Evolutionary conservation across 208 protist genomes (phyloP), one percentile per base, ranked within the genome.

Genomic region (Crithidia fasciculata): DNA sequence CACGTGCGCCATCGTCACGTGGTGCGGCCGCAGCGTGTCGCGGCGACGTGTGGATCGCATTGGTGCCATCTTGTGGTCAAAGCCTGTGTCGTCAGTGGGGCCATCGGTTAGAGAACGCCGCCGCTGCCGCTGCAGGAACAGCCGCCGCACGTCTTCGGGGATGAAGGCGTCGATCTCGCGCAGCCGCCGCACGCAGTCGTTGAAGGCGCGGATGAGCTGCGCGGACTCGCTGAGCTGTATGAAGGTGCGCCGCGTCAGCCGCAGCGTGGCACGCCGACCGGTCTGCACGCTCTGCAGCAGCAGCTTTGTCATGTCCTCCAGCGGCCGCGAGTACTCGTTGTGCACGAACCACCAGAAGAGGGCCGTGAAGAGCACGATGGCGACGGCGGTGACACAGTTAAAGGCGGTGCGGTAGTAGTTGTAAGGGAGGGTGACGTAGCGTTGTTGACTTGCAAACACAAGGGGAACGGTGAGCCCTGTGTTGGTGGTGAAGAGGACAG

Each of bases 161-260:
- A 71, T 8, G 19, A 71, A 60, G 19, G 45, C 18, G n/a, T 61
- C 66, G 44, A 71, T 49, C 12, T 49, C 12, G 37, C 55, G 52
- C 55, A 71, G 66, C 3, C 44, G 66, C 9, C 36, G 50, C 36
- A 71, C 61, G 40, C 10, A n/a, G 55, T n/a, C 36, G 44, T 71
- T 71, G 55, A 55, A 71, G 40, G 66, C 66, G 19, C 8, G 9
- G 10, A 71, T 49, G 0, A 71, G 50, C 52, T 60, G 12, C 39
- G 49, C 52, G 8, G 74, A 40, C 36, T 80, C 74, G 8, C 52
- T 6, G 8, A 71, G n/a, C n/a, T 49, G 54, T 10, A 71, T 16
- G 52, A 7, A 61, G 52, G 40, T 40, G 41, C 52, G 62, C n/a
- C 19, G 19, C 49, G 28, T 53, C 39, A n/a, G 13, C 8, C n/a